Conservation (phyloP, 768 basidiomycete species). For the Baorangia bicolor region DNA sequence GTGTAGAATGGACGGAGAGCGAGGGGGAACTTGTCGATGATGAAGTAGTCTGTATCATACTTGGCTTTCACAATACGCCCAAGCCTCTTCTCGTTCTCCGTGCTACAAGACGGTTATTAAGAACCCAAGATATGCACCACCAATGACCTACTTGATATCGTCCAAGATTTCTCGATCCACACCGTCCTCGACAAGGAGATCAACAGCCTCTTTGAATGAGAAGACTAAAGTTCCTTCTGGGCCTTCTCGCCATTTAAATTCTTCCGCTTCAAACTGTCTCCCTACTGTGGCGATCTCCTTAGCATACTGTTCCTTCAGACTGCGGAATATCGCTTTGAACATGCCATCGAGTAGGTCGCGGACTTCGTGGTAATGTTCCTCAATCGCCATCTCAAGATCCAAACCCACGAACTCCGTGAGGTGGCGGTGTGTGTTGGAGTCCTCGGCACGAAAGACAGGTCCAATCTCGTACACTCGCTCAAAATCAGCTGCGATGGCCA, state of each 20-base stretch:
- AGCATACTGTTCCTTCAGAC: conserved; percentile 70
- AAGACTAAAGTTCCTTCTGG: conserved; percentile 76
- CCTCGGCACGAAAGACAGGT: conserved; percentile 95
- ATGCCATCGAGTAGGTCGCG: conserved; percentile 88
- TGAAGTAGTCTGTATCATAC: conserved; percentile 98
- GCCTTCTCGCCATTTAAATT: conserved; percentile 83
- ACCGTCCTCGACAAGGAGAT: conserved; percentile 84
- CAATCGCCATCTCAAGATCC: conserved; percentile 98
- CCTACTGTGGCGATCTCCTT: conserved; percentile 81
- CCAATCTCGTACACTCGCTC: conserved; percentile 98
- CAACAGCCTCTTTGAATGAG: conserved; percentile 84
- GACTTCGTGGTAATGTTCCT: conserved; percentile 98
- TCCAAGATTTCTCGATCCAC: conserved; percentile 75
- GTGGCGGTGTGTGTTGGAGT: conserved; percentile 96
- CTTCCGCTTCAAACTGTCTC: conserved; percentile 91
- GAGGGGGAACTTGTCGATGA: conserved; percentile 98
- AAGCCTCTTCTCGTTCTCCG: conserved; percentile 92
- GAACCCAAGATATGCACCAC: not conserved
- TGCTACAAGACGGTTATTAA: conserved; percentile 49
- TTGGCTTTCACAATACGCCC: conserved; percentile 88
- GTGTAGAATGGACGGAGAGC: conserved; percentile 97
- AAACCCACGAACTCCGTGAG: conserved; percentile 98
- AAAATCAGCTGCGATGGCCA: conserved; percentile 98
- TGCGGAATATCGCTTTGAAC: conserved; percentile 83
- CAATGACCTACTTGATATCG: conserved; percentile 74